Conservation (phyloP, 768 basidiomycete species). For the Lentinula aciculospora region DNA sequence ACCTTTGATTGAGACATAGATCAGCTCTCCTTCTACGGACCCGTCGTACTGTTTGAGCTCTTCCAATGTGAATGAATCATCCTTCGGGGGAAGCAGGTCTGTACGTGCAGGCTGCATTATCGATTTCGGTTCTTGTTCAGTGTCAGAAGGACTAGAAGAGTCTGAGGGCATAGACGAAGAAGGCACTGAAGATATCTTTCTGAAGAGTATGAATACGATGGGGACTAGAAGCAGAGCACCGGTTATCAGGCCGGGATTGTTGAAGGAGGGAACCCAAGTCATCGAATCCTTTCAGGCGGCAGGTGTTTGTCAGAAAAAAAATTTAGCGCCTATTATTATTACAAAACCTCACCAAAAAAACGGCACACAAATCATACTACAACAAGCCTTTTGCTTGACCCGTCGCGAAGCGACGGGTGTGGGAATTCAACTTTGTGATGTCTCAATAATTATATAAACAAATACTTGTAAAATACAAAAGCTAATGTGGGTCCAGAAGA, state of each 20-base stretch:
- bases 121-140: conserved; percentile 36
- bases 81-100: conserved; percentile 66
- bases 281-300: background rate
- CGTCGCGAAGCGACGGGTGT: too few relatives aligned
- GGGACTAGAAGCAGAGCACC: background rate
- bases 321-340: background rate
- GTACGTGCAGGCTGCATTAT: conserved; percentile 66
- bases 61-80: conserved; percentile 69
- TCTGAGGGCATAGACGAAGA: background rate
- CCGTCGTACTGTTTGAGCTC: conserved; percentile 74
- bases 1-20: conserved; percentile 95
- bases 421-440: too few relatives aligned
- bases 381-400: too few relatives aligned
- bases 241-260: background rate
- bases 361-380: too few relatives aligned
- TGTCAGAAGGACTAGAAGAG: background rate
- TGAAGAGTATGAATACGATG: background rate
- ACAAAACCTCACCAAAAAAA: too few relatives aligned
- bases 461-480: too few relatives aligned
- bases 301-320: background rate
- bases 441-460: too few relatives aligned
- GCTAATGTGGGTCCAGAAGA: too few relatives aligned
- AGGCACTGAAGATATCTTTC: background rate
- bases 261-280: background rate
- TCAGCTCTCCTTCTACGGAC: conserved; percentile 54